Evolutionary conservation across 2,329 filamentous ascomycete genomes (phyloP), one percentile per base, ranked within the genome.

Genomic region (Cordyceps tenuipes): DNA sequence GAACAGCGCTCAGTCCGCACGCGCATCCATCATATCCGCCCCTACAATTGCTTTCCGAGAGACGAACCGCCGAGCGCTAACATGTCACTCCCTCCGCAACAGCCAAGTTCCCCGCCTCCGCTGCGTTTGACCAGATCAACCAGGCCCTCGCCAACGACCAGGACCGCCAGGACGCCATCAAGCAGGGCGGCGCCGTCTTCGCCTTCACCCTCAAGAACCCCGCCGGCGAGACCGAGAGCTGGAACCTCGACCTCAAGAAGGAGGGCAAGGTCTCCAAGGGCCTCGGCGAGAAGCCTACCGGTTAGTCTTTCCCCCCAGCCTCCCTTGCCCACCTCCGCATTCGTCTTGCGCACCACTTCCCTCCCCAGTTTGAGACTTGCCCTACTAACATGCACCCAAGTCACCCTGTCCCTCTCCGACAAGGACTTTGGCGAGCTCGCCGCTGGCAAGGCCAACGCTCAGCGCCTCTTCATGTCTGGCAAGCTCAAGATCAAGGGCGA

Each of bases 401-500:
- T 97, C 62, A 95, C 90, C n/a, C 83, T 97, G 50, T 75, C 82
- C 5, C 83, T 97, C 66, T 89, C 86, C 62, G 94, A 99, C 64
- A 83, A 84, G 61, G 91, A 97, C 76, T 99, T 99, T 71, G 84
- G 79, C 66, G 87, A 88, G 72, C 83, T 99, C 65, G 86, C 96
- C 59, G 70, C 80, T 43, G 94, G 94, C 72, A 91, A 95, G 80
- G 91, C 90, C 68, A 96, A 97, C 72, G 91, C 94, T 61, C 94
- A 99, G 82, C 86, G 87, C 68, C 79, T 99, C 65, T 97, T 97
- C 79, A 97, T 99, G 93, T 84, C 84, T n/a, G 94, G 94, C 69
- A 97, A 96, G 82, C 82, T 99, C 71, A 99, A 97, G 89, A 85
- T 97, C 73, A 95, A 91, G 85, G 94, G 94, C 64, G 91, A 97